Percentiles rank a stretch among this genome's conserved stretches.
These are phyloP conservation scores for Monosporascus sp. DNA, from an alignment of 2,329 filamentous ascomycete species.

Conservation along the genomic window DNA sequence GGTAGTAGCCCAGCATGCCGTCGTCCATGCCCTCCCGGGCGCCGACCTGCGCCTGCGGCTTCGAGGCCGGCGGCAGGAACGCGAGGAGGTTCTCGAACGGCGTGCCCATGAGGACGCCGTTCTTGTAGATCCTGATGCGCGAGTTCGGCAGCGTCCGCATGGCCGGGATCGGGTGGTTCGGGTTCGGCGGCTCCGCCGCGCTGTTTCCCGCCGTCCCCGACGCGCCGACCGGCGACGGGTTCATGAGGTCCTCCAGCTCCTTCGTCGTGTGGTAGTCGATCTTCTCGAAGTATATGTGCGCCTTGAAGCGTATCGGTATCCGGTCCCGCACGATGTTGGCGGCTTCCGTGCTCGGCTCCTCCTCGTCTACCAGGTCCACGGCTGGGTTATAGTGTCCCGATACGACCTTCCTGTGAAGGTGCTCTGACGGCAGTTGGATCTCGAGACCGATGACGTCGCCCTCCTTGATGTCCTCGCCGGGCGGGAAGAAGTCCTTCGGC, in stretches of 20 bases:
- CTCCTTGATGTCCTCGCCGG: conserved; percentile 73
- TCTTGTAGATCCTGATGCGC: conserved; percentile 86
- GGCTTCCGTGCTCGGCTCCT: conserved; percentile 49
- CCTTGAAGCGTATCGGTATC: conserved; percentile 90
- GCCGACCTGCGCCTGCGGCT: conserved; percentile 63
- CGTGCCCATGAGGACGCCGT: conserved; percentile 79
- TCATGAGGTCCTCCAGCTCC: conserved; percentile 80
- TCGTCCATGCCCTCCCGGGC: conserved; percentile 87
- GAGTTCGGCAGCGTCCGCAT: conserved; percentile 83
- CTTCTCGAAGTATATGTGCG: conserved; percentile 89
- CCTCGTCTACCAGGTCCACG: conserved; percentile 62
- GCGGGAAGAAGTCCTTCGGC: conserved; percentile 81
- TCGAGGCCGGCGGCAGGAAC: conserved; percentile 86
- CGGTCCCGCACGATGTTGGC: conserved; percentile 89
- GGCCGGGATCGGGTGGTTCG: conserved; percentile 67
- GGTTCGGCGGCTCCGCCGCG: conserved; percentile 55
- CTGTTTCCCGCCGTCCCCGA: conserved; percentile 29
- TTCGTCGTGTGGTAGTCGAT: conserved; percentile 85
- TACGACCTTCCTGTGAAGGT: conserved; percentile 82
- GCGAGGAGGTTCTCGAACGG: conserved; percentile 83
- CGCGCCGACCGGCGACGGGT: conserved; percentile 52
- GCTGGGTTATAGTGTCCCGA: conserved; percentile 83
- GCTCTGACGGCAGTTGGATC: conserved; percentile 76
- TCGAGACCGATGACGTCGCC: conserved; percentile 94
- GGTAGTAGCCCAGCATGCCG: conserved; percentile 92